Conservation (phyloP, 1,139 yeast species). For the Kurtzmaniella quercitrusa region DNA sequence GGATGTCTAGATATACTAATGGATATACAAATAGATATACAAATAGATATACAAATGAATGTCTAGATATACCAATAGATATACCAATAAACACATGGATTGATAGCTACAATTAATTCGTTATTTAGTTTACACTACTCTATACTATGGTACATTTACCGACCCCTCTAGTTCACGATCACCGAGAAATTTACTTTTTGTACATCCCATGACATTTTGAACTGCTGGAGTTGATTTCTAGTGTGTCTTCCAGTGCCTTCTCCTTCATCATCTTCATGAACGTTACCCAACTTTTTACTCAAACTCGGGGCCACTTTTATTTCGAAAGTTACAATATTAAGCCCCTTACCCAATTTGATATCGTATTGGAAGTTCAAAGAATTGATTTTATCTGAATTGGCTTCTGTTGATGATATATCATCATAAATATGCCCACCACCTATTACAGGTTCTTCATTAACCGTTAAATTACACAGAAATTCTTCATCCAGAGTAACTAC, state of each 20-base stretch:
- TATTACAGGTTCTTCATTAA: constrained; percentile 48
- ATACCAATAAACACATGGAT: no score
- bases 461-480: constrained; percentile 39
- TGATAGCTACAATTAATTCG: no score
- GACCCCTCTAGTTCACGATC: constrained; percentile 7
- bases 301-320: constrained; percentile 41
- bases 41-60: no score
- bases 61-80: no score
- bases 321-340: constrained; percentile 44
- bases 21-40: no score
- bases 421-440: constrained; percentile 35
- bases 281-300: constrained; percentile 24
- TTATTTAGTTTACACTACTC: neutral
- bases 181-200: constrained; percentile 34
- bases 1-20: no score
- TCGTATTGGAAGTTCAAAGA: constrained; percentile 42
- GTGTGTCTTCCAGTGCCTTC: constrained; percentile 39
- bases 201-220: constrained; percentile 46
- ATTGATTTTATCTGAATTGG: constrained; percentile 5
- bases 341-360: constrained; percentile 44
- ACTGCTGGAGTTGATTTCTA: constrained; percentile 44
- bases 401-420: constrained; percentile 4
- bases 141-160: neutral
- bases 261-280: constrained; percentile 14
- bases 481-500: constrained; percentile 32